A percentile compares a stretch with the other conserved stretches of the same genome.
phyloP scores from a whole-genome alignment of 2,329 filamentous ascomycete species.

The Ascochyta clinopodiicola region DNA sequence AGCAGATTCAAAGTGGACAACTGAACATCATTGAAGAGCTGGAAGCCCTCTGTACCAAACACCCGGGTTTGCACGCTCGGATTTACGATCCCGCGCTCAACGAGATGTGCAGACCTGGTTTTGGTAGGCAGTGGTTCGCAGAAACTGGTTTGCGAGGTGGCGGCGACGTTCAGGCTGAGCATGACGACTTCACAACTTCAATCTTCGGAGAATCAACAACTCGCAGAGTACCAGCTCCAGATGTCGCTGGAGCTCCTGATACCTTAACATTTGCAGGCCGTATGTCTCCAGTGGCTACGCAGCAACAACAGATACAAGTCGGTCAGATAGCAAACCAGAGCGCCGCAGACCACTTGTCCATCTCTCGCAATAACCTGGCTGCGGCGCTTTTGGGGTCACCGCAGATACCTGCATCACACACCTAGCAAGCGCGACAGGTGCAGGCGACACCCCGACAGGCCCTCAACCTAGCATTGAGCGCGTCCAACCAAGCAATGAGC shows the following conservation, averaged over 20 bases:
- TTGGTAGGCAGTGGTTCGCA: constrained; percentile 4
- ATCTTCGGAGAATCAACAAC: background rate
- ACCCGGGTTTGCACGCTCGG: background rate
- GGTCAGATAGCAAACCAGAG: background rate
- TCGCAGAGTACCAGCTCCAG: background rate
- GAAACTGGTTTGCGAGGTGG: background rate
- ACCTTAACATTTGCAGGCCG: background rate
- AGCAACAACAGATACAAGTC: background rate
- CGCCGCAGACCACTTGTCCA: background rate
- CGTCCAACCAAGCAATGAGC: background rate
- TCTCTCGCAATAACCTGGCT: background rate
- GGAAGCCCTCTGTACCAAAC: background rate
- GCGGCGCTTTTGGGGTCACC: background rate
- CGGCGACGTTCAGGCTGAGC: background rate
- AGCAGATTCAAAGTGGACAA: background rate
- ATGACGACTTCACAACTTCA: background rate
- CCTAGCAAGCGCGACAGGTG: background rate
- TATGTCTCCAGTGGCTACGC: background rate
- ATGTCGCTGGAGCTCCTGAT: background rate
- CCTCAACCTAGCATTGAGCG: background rate
- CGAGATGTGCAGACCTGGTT: constrained; percentile 5
- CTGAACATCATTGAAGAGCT: background rate
- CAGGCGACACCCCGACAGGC: background rate
- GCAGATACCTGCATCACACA: background rate
- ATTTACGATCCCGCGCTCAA: constrained; percentile 15